Percentiles rank a stretch among this genome's conserved stretches.
Evolutionary conservation across 768 basidiomycete genomes (phyloP).

Genomic region (Daedaleopsis sinensis): DNA sequence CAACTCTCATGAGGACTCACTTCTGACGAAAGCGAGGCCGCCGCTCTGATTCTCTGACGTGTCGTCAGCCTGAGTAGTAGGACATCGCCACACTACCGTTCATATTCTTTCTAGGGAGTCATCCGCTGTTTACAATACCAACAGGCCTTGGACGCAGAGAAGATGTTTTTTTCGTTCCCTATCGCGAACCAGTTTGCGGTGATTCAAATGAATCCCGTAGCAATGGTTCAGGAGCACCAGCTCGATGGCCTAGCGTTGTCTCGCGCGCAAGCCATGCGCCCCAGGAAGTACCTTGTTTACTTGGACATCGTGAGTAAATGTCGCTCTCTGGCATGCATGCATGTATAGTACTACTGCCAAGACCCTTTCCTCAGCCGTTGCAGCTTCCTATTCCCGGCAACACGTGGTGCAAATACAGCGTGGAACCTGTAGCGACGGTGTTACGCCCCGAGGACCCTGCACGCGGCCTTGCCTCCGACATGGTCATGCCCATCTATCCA

Average conservation of each 20-base stretch:
- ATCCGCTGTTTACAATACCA: too few species aligned
- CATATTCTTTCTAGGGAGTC: too few species aligned
- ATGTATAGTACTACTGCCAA: neutral
- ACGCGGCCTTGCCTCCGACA: slow-evolving; percentile 5
- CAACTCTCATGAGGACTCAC: too few species aligned
- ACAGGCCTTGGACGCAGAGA: too few species aligned
- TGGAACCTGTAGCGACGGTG: neutral
- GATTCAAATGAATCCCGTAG: neutral
- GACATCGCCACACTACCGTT: too few species aligned
- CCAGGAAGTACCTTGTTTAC: slow-evolving; percentile 1
- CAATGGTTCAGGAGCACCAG: neutral
- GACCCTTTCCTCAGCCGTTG: neutral
- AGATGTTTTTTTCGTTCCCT: neutral
- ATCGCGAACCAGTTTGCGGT: neutral
- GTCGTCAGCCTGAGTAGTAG: too few species aligned
- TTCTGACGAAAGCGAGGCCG: too few species aligned
- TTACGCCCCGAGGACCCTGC: neutral
- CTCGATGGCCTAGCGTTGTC: neutral
- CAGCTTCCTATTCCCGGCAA: neutral
- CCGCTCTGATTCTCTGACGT: too few species aligned
- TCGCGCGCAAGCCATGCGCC: neutral
- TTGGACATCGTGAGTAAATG: neutral
- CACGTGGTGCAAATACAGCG: slow-evolving; percentile 7
- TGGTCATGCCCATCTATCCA: slow-evolving; percentile 11
- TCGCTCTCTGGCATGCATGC: too few species aligned